A percentile compares a stretch with the other conserved stretches of the same genome.
phyloP scores from a whole-genome alignment of 2,329 filamentous ascomycete species.

The Dryadomyces sulphureus region DNA sequence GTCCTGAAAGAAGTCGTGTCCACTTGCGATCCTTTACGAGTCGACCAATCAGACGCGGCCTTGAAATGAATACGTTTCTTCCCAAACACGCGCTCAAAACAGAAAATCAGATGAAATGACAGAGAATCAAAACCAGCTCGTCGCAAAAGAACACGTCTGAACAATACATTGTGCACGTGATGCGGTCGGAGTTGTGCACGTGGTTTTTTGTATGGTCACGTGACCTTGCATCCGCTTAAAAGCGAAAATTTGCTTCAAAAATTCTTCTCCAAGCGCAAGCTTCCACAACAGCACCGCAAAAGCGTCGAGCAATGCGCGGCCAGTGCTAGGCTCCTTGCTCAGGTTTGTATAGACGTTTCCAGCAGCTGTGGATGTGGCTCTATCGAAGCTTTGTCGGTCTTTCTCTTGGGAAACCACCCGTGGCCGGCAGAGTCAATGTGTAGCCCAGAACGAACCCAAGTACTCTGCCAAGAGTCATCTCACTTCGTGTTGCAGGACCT shows the following conservation, averaged over 20 bases:
- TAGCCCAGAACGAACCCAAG: conserved; percentile 63
- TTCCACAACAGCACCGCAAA: not conserved
- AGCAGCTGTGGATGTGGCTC: conserved; percentile 36
- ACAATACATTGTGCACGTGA: no score
- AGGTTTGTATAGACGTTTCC: not conserved
- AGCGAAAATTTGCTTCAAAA: not conserved
- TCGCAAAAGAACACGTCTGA: no score
- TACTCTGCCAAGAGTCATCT: conserved; percentile 78
- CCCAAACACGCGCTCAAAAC: no score
- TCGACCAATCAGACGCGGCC: not conserved
- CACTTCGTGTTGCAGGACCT: conserved; percentile 87
- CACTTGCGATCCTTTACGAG: not conserved
- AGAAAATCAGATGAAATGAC: not conserved
- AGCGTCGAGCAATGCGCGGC: not conserved
- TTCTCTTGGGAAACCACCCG: conserved; percentile 21
- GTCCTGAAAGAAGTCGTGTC: not conserved
- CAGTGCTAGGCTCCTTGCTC: not conserved
- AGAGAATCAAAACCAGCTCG: no score
- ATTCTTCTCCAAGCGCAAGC: not conserved
- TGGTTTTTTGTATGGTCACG: no score
- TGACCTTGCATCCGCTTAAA: no score
- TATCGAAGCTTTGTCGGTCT: conserved; percentile 82
- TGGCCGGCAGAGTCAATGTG: conserved; percentile 81
- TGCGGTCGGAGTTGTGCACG: no score
- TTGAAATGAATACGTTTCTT: no score